Conservation (phyloP, 2,329 filamentous ascomycete species). For the Atkinsonella hypoxylon region DNA sequence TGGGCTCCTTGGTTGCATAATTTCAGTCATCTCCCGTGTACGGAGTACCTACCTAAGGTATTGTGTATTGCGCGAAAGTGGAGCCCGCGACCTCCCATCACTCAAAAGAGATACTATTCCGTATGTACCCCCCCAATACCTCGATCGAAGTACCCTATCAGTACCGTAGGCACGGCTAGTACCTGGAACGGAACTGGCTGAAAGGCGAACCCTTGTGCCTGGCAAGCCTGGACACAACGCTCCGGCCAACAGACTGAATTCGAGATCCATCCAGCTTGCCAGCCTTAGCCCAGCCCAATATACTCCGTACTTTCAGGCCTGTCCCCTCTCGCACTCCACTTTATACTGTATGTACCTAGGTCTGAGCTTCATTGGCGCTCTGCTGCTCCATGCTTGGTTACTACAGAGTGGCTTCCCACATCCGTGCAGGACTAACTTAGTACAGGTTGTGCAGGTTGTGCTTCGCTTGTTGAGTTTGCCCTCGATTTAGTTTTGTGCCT, state of each 20-base stretch:
- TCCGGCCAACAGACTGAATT: not conserved
- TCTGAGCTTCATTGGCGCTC: conserved; percentile 6
- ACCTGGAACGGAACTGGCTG: not conserved
- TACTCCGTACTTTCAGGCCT: not conserved
- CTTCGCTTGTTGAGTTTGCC: conserved; percentile 1
- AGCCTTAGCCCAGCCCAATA: not conserved
- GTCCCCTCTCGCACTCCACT: conserved; percentile 5
- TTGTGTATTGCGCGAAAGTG: too few species aligned
- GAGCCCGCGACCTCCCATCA: too few species aligned
- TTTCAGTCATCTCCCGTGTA: too few species aligned
- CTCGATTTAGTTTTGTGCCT: conserved; percentile 1
- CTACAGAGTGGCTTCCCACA: conserved; percentile 2
- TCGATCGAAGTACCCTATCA: not conserved
- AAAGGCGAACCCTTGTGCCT: not conserved
- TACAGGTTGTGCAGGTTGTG: not conserved
- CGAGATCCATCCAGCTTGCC: conserved; percentile 2
- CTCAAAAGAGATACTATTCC: not conserved
- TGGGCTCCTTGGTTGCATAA: too few species aligned
- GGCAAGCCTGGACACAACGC: not conserved
- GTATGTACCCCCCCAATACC: too few species aligned
- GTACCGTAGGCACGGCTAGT: not conserved
- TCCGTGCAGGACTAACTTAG: not conserved
- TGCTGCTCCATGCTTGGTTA: not conserved
- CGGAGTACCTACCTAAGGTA: too few species aligned
- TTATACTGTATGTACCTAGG: too few species aligned